A percentile compares a stretch with the other conserved stretches of the same genome.
Conservation (phyloP, 495 filamentous ascomycete species). For the Aspergillus avenaceus region DNA sequence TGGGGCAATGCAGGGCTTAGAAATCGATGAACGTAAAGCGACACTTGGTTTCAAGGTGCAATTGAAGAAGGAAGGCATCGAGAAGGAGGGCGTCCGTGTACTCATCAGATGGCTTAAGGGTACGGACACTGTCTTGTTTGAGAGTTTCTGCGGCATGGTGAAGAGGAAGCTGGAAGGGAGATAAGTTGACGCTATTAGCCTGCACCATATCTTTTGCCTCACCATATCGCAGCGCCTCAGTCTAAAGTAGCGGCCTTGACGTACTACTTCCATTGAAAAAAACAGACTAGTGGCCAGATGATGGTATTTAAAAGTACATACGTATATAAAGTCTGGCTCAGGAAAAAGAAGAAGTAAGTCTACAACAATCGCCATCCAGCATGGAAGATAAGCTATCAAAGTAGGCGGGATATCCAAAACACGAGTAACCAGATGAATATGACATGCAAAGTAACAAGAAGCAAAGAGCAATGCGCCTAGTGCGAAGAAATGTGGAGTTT, state of each 20-base stretch:
- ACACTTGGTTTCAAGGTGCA: slow-evolving; percentile 46
- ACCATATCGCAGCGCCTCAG: too few species aligned
- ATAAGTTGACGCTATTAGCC: slow-evolving; percentile 1
- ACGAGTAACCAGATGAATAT: slow-evolving; percentile 13
- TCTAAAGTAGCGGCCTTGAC: too few species aligned
- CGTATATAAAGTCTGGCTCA: slow-evolving; percentile 12
- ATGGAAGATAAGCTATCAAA: slow-evolving; percentile 8
- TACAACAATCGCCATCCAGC: slow-evolving; percentile 19
- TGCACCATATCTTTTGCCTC: background rate
- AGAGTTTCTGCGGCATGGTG: slow-evolving; percentile 84
- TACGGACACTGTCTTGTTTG: slow-evolving; percentile 69
- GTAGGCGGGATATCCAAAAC: slow-evolving; percentile 34
- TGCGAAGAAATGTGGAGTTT: background rate
- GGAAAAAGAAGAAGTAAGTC: slow-evolving; percentile 23
- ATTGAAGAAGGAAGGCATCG: slow-evolving; percentile 21
- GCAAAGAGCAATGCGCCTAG: background rate
- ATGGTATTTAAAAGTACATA: slow-evolving; percentile 8
- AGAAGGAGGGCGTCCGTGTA: slow-evolving; percentile 31
- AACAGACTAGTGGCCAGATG: too few species aligned
- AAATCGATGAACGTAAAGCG: slow-evolving; percentile 27
- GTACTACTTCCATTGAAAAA: too few species aligned
- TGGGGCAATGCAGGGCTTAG: slow-evolving; percentile 14
- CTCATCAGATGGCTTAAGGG: slow-evolving; percentile 73
- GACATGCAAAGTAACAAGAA: slow-evolving; percentile 7
- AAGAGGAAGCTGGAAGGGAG: slow-evolving; percentile 46